Evolutionary conservation across 2,329 filamentous ascomycete species (phyloP).

Genomic region (Penicillium janthinellum): DNA sequence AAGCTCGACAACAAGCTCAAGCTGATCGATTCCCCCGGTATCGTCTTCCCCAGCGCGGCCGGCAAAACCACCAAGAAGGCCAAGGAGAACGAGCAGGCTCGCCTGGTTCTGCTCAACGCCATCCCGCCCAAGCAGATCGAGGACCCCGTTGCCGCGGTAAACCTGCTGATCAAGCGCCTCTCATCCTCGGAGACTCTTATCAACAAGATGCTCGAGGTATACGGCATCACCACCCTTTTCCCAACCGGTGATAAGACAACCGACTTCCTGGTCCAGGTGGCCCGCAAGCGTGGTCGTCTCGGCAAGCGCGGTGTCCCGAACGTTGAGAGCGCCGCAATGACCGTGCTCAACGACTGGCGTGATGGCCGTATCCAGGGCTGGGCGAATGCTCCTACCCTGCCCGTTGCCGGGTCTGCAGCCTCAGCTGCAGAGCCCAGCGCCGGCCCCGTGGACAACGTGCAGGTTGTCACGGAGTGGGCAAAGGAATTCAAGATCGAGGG

Average conservation of each 20-base stretch:
- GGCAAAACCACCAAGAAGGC: constrained; percentile 57
- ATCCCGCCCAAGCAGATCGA: constrained; percentile 92
- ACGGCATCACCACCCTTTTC: constrained; percentile 80
- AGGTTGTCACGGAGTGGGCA: constrained; percentile 90
- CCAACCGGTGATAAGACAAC: constrained; percentile 75
- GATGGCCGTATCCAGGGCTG: constrained; percentile 94
- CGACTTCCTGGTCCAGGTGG: constrained; percentile 93
- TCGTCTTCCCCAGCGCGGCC: constrained; percentile 76
- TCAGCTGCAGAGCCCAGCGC: constrained; percentile 35
- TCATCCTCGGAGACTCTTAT: constrained; percentile 72
- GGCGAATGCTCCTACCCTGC: constrained; percentile 73
- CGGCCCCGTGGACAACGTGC: constrained; percentile 67
- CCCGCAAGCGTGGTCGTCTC: constrained; percentile 84
- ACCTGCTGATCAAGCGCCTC: constrained; percentile 78
- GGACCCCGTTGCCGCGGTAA: constrained; percentile 85
- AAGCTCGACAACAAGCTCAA: constrained; percentile 95
- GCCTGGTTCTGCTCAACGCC: constrained; percentile 85
- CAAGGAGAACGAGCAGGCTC: constrained; percentile 70
- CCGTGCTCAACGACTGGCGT: constrained; percentile 94
- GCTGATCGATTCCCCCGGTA: constrained; percentile 89
- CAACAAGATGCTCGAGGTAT: constrained; percentile 77
- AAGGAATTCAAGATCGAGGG: constrained; percentile 94
- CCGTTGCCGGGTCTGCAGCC: constrained; percentile 53
- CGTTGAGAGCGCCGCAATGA: constrained; percentile 81
- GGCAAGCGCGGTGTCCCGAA: constrained; percentile 91